phyloP scores from a whole-genome alignment of 2,329 filamentous ascomycete species.

The Geoglossum cookeanum region DNA sequence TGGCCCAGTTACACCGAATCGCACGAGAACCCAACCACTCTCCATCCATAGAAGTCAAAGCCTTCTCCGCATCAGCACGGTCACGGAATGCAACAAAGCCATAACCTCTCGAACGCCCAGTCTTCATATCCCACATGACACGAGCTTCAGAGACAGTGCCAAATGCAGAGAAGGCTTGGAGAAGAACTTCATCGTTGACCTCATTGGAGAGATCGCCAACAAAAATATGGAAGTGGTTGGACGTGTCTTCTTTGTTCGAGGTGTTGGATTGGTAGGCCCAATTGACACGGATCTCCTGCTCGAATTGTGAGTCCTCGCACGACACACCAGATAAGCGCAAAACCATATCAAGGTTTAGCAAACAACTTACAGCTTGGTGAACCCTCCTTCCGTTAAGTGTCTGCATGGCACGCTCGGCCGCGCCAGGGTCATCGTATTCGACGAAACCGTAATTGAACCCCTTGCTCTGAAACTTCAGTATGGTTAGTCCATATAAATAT shows the following conservation, averaged over 20 bases:
- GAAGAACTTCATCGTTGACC: constrained; percentile 88
- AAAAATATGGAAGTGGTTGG: constrained; percentile 97
- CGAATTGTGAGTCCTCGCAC: constrained; percentile 3
- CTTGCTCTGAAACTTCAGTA: constrained; percentile 47
- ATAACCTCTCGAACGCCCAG: constrained; percentile 87
- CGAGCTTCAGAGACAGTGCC: constrained; percentile 91
- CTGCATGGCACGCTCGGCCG: constrained; percentile 91
- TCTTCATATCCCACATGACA: constrained; percentile 99
- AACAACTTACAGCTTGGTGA: constrained; percentile 64
- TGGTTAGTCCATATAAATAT: constrained; percentile 3
- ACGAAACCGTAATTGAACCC: constrained; percentile 98
- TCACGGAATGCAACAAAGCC: constrained; percentile 97
- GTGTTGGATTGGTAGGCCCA: constrained; percentile 98
- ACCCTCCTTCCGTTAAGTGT: constrained; percentile 90
- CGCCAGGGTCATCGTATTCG: constrained; percentile 93
- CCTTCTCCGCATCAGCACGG: constrained; percentile 83
- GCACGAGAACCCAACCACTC: constrained; percentile 97
- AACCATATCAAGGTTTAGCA: neutral
- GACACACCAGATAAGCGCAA: neutral
- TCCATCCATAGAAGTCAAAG: constrained; percentile 91
- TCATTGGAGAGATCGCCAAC: constrained; percentile 96
- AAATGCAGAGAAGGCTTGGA: constrained; percentile 90
- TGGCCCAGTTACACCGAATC: constrained; percentile 99
- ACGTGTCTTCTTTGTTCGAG: constrained; percentile 88
- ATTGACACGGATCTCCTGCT: constrained; percentile 92